These are phyloP conservation scores for Microstegium vimineum DNA, from an alignment of 176 grass and related monocot genomes.

Conservation along the genomic window DNA sequence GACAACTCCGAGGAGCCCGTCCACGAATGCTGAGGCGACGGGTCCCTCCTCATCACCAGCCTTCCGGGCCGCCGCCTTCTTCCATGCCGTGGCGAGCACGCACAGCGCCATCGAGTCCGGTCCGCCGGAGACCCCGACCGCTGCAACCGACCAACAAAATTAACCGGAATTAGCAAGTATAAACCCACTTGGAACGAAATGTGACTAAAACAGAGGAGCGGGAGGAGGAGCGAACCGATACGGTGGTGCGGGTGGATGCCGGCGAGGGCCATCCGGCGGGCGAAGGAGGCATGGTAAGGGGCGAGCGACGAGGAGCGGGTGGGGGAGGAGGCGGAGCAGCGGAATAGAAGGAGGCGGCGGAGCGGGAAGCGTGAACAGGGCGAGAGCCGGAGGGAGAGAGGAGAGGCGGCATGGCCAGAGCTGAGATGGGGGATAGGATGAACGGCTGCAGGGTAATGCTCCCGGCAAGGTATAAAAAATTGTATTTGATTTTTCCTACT, in stretches of 20 bases:
- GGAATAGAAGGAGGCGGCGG: conserved; percentile 30
- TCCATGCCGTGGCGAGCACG: conserved; percentile 69
- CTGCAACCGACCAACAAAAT: conserved; percentile 13
- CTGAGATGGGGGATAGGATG: neutral
- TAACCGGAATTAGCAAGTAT: neutral
- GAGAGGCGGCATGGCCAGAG: conserved; percentile 26
- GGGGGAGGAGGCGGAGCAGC: neutral
- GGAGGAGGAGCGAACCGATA: conserved; percentile 42
- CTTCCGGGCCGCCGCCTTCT: conserved; percentile 31
- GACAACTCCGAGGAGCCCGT: conserved; percentile 78
- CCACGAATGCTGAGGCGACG: conserved; percentile 29
- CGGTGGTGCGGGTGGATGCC: conserved; percentile 78
- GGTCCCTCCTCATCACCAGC: neutral
- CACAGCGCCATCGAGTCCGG: conserved; percentile 95
- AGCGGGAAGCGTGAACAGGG: conserved; percentile 24
- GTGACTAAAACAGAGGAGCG: neutral
- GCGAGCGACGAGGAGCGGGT: neutral
- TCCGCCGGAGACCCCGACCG: conserved; percentile 82
- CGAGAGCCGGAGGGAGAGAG: conserved; percentile 30
- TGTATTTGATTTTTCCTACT: too few species aligned
- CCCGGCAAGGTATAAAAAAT: too few species aligned
- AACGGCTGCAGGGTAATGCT: neutral
- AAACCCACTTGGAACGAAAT: too few species aligned
- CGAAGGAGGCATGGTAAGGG: conserved; percentile 54
- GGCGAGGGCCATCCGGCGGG: conserved; percentile 68